phyloP scores from a whole-genome alignment of 2,329 filamentous ascomycete genomes.

The Basipetospora sp. region DNA sequence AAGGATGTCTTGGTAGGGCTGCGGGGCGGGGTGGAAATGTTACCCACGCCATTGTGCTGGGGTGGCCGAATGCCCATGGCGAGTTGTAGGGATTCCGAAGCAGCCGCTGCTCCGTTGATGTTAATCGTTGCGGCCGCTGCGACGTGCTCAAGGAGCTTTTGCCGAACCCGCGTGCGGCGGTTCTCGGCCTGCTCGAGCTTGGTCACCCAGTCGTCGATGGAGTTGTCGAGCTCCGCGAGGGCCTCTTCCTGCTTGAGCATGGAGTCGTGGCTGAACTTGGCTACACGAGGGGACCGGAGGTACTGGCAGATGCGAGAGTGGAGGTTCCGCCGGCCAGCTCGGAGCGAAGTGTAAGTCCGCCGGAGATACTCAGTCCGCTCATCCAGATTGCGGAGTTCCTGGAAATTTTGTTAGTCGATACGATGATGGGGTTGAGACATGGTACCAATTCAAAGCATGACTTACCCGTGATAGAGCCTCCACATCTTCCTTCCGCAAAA shows the following conservation, averaged over 20 bases:
- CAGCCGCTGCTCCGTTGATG: constrained; percentile 14
- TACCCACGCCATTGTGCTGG: constrained; percentile 17
- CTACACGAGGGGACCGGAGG: constrained; percentile 53
- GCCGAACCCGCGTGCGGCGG: constrained; percentile 56
- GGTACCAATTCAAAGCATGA: too few species aligned
- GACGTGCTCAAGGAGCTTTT: constrained; percentile 70
- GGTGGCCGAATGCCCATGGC: constrained; percentile 26
- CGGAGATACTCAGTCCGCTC: constrained; percentile 66
- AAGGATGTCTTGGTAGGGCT: constrained; percentile 36
- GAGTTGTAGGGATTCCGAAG: constrained; percentile 27
- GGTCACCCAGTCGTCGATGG: constrained; percentile 66
- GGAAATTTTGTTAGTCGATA: not conserved
- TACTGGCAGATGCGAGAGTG: constrained; percentile 66
- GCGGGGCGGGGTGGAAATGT: constrained; percentile 42
- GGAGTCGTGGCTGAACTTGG: constrained; percentile 58
- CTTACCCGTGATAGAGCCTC: constrained; percentile 49
- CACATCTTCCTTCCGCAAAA: constrained; percentile 48
- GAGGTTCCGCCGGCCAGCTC: constrained; percentile 60
- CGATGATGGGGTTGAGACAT: too few species aligned
- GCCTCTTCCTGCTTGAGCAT: constrained; percentile 71
- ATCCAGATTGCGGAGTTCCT: constrained; percentile 64
- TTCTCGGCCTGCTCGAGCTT: constrained; percentile 75
- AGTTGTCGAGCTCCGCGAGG: constrained; percentile 58
- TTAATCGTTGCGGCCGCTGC: constrained; percentile 51
- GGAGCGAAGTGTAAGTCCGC: constrained; percentile 59